Evolutionary conservation across 192 early-diverging fungal genomes (phyloP), one percentile per base, ranked within the genome.

Genomic region (Coemansia brasiliensis): DNA sequence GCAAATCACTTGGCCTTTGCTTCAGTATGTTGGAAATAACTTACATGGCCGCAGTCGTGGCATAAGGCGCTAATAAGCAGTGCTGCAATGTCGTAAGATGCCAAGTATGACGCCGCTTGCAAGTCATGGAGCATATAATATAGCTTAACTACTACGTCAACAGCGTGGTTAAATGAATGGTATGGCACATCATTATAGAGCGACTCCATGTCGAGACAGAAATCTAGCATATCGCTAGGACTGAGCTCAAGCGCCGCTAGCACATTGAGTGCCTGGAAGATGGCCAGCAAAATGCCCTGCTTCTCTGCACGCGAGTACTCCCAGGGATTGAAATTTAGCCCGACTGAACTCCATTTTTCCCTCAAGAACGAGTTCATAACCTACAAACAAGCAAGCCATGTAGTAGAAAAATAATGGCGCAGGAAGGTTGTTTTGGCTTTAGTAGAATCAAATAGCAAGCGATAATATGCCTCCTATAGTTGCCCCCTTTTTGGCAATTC

Each of bases 81-180:
- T 10, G 85, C 82, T 11, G 88, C 86, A 59, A 89, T 83, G 52
- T 94, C 92, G 7, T 85, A 74, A 20, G 81, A 61, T 7, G 85
- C 85, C 9, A 93, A 65, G 51, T 88, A 89, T 4, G 85, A 83
- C 1, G 80, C 74, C 0, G 88, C 83, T 32, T 82, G 86, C 63
- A 91, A 81, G 37, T 91, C 84, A 20, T 65, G 72, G 5, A 95
- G 71, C 62, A 92, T 85, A 51, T 88, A 89, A 69, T 87, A 92
- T 6, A 94, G 80, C 56, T 94, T 88, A 39, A 86, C 83, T 1
- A 88, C 86, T 0, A 96, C 94, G 79, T 96, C 94, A 2, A 91
- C 83, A 12, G 93, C 93, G 59, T 96, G 94, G 66, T 87, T 88
- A 65, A 94, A 96, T 9, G 90, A 92, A 66, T 96, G 94, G 53